These are phyloP conservation scores for Sapria himalayana DNA, from an alignment of 345 rosid genomes.

Conservation along the genomic window DNA sequence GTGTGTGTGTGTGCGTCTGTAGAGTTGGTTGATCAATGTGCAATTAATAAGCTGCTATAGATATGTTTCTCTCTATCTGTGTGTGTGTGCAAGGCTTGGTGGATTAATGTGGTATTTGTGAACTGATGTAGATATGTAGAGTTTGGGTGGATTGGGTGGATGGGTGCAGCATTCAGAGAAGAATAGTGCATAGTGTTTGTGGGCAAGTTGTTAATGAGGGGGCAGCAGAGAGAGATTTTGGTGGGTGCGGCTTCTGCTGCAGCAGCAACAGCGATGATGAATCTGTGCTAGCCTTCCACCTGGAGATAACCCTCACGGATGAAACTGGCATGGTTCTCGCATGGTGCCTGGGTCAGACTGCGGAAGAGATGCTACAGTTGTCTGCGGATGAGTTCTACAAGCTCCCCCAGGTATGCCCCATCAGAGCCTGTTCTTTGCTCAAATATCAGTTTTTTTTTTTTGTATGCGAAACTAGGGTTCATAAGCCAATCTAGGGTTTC, in stretches of 20 bases:
- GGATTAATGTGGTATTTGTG: too few relatives aligned
- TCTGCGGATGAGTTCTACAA: constrained; percentile 68
- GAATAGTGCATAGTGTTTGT: constrained; percentile 35
- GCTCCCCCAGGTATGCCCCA: constrained; percentile 45
- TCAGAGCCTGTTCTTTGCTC: not conserved
- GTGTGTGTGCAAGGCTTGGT: too few relatives aligned
- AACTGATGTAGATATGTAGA: constrained; percentile 65
- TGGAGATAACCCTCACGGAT: constrained; percentile 55
- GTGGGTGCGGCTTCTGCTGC: constrained; percentile 69
- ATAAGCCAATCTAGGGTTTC: too few relatives aligned
- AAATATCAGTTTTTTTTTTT: not conserved
- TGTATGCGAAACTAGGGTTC: too few relatives aligned
- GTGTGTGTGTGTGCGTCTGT: too few relatives aligned
- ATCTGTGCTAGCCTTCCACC: constrained; percentile 35
- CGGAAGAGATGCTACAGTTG: constrained; percentile 69
- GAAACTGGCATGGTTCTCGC: constrained; percentile 31
- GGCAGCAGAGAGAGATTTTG: constrained; percentile 9
- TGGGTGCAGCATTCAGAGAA: constrained; percentile 37
- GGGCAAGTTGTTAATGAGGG: constrained; percentile 49
- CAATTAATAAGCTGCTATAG: too few relatives aligned
- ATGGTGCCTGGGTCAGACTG: constrained; percentile 76
- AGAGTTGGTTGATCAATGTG: too few relatives aligned
- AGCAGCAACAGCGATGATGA: constrained; percentile 21
- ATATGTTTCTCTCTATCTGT: too few relatives aligned
- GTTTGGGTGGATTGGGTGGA: constrained; percentile 57